Base-by-base conservation (phyloP, 75 land plant species). In the Sequoia sempervirens region DNA sequence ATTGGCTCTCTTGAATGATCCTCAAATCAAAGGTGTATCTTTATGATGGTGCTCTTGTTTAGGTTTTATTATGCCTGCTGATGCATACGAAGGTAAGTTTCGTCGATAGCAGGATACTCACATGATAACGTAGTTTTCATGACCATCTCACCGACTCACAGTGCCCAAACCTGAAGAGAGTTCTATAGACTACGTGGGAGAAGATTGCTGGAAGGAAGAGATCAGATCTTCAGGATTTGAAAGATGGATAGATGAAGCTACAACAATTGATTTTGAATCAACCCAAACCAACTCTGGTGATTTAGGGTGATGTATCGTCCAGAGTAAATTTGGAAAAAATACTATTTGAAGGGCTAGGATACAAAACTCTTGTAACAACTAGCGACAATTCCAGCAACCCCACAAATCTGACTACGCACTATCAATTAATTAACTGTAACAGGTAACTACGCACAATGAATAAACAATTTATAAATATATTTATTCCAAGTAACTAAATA, bases 221-320 rank as follows among this genome's bases (percentile, higher is more conserved):
- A 0, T 15, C 50, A 8, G 30, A 45, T 10, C 45, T 78, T 26
- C 30, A 78, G 1, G n/a, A 78, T 78, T 7, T 78, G 26, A n/a
- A 45, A 45, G 80, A 78, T 78, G 50, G 14, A n/a, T 32, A 26
- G 11, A 45, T 9, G n/a, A 11, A 78, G 28, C 32, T 78, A 1
- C 80, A 45, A 10, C 47, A 78, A 17, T 47, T 20, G 11, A 3
- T 78, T 3, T n/a, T 26, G 28, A 45, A 28, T 12, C 26, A 78
- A 78, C 13, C 32, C 32, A 43, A 78, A 32, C 26, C 86, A 69
- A n/a, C n/a, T n/a, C n/a, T n/a, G n/a, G n/a, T 92, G 12, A 85
- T 92, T 4, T 72, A 90, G 34, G 93, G 90, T 82, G 93, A 92
- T 82, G 89, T 90, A 1, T 92, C 92, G 93, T 88, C 91, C 1